phyloP scores from a whole-genome alignment of 257 asterid genomes.

The Craterostigma plantagineum region DNA sequence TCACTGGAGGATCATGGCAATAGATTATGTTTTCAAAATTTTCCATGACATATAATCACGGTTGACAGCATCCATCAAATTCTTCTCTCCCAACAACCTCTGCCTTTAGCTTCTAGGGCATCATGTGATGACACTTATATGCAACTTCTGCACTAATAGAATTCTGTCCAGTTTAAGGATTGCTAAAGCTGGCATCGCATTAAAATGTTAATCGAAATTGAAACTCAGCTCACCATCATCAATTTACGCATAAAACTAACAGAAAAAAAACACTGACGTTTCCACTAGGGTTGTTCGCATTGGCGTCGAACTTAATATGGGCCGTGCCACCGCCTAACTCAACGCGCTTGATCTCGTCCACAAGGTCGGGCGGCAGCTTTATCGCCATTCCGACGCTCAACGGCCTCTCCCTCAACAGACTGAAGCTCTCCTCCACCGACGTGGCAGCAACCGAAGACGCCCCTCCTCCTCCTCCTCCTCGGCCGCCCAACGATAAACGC shows the following conservation, averaged over 20 bases:
- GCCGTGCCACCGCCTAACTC: constrained; percentile 63
- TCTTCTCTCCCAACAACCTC: no score
- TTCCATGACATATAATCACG: no score
- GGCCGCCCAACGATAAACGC: no score
- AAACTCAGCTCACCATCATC: constrained; percentile 2
- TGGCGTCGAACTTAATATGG: constrained; percentile 70
- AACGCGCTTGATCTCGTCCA: constrained; percentile 95
- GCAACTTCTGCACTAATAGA: no score
- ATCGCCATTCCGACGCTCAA: constrained; percentile 80
- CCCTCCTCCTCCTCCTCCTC: no score
- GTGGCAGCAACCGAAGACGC: not conserved
- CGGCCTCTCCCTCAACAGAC: constrained; percentile 65
- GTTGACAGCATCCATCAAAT: no score
- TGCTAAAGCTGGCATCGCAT: not conserved
- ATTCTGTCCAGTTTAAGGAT: no score
- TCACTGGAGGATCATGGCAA: no score
- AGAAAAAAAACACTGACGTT: constrained; percentile 52
- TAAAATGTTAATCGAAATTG: constrained; percentile 1
- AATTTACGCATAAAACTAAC: constrained; percentile 10
- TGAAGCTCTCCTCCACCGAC: constrained; percentile 48
- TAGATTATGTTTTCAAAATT: no score
- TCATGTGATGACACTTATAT: no score
- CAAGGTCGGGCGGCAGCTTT: constrained; percentile 73
- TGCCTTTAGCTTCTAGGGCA: no score
- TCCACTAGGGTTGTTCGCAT: constrained; percentile 50